These are phyloP conservation scores for Corylus americana DNA, from an alignment of 306 rosid species.

Conservation along the genomic window DNA sequence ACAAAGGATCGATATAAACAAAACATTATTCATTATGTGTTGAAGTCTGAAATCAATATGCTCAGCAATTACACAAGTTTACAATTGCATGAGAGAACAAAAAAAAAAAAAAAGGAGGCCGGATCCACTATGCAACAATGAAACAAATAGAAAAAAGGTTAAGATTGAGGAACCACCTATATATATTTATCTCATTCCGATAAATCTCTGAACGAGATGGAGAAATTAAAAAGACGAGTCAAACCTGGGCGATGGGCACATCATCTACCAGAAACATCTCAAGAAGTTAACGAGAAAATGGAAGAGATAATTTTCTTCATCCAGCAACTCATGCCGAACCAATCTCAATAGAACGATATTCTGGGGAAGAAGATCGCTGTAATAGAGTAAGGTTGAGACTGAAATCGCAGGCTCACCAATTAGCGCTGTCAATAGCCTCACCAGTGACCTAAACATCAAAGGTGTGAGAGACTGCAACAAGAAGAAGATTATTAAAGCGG, in stretches of 20 bases:
- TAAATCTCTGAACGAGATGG: background rate
- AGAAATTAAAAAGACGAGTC: background rate
- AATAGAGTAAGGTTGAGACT: constrained; percentile 55
- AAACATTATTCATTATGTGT: background rate
- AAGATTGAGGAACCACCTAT: background rate
- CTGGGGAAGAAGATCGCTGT: constrained; percentile 68
- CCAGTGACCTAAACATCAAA: constrained; percentile 59
- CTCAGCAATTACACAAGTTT: background rate
- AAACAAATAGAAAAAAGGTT: background rate
- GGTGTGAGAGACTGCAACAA: constrained; percentile 55
- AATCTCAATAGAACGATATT: constrained; percentile 44
- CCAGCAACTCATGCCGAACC: constrained; percentile 59
- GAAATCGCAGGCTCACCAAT: constrained; percentile 50
- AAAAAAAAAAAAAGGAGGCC: background rate
- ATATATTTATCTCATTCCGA: background rate
- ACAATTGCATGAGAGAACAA: background rate
- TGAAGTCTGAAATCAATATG: background rate
- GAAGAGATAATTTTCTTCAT: constrained; percentile 55
- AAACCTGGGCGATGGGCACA: background rate
- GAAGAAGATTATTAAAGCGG: background rate
- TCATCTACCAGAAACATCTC: constrained; percentile 44
- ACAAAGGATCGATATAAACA: background rate
- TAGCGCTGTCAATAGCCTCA: constrained; percentile 51
- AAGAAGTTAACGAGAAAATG: constrained; percentile 49
- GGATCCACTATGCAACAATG: background rate